Evolutionary conservation across 495 filamentous ascomycete genomes (phyloP), one percentile per base, ranked within the genome.

Genomic region (Ramalina intermedia): DNA sequence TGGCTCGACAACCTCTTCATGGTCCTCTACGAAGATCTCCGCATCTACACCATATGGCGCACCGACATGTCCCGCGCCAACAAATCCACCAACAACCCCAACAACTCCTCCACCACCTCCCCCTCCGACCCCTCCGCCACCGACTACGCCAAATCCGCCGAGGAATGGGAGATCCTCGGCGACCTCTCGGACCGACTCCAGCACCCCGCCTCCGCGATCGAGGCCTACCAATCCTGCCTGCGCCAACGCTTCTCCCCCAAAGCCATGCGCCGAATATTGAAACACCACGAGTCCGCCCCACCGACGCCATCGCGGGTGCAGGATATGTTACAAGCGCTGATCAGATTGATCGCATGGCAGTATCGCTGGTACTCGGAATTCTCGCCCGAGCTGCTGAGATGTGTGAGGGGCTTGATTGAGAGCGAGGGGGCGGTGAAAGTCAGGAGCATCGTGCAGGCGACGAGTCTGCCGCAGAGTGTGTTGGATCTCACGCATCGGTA

Each of bases 291-390:
- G 58, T 9, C 29, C 29, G 29, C 29, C 29, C 29, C 29, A 9
- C 5, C 29, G 23, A 72, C 75, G 55, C 73, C 76, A 53, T 77
- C 79, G 33, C 84, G 83, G 60, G 84, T 84, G 8, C 67, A 85
- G 47, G 79, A 81, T 27, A 84, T 82, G 52, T 70, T 96, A 24
- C 80, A 79, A 37, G 79, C 82, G 9, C 70, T 95, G 46, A 96
- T 96, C 48, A 72, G 86, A 38, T 66, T 96, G 43, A 85, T 96
- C 33, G 85, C 90, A 4, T 98, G 91, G 91, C 90, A 98, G 68
- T 96, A 96, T 66, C 79, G 91, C 52, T 96, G 91, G 91, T 98
- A 96, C 67, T 94, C 88, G 23, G 93, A 87, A 84, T 98, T 96
- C 65, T 95, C 88, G 16, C 93, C 91, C 11, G 78, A 85, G 44